Conservation (phyloP, 768 basidiomycete species). For the Leccinum variicolor region DNA sequence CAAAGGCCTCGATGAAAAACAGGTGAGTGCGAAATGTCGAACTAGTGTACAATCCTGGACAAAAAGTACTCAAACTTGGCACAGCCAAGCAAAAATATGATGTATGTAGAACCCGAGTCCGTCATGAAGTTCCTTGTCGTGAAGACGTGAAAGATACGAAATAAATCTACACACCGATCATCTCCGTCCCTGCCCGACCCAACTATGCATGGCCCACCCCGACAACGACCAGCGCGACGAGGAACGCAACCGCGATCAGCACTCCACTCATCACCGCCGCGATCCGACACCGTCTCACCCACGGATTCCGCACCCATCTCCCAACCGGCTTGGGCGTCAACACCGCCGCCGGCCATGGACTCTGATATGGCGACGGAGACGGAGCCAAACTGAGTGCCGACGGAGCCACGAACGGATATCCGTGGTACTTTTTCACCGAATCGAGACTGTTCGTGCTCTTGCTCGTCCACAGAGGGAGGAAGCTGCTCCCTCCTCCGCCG, state of each 20-base stretch:
- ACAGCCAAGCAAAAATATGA: background rate
- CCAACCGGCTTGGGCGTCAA: constrained; percentile 19
- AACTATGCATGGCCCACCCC: background rate
- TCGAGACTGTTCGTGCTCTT: constrained; percentile 41
- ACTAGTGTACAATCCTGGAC: background rate
- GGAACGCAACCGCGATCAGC: constrained; percentile 45
- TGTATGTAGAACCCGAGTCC: background rate
- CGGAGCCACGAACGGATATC: constrained; percentile 61
- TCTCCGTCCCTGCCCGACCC: background rate
- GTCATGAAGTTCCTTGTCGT: background rate
- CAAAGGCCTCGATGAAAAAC: no score
- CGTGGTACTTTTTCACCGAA: constrained; percentile 43
- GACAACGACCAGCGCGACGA: constrained; percentile 46
- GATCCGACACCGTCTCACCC: constrained; percentile 48
- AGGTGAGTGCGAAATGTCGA: background rate
- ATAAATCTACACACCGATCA: background rate
- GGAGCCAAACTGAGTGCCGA: constrained; percentile 36
- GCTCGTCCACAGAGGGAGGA: constrained; percentile 31
- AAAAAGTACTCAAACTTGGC: background rate
- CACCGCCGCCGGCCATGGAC: constrained; percentile 15
- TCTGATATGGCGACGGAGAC: constrained; percentile 22
- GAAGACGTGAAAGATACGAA: background rate
- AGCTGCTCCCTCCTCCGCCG: constrained; percentile 40
- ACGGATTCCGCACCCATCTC: constrained; percentile 30
- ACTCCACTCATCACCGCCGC: constrained; percentile 59